phyloP scores from a whole-genome alignment of 345 rosid genomes.

The Chamaenerion angustifolium region DNA sequence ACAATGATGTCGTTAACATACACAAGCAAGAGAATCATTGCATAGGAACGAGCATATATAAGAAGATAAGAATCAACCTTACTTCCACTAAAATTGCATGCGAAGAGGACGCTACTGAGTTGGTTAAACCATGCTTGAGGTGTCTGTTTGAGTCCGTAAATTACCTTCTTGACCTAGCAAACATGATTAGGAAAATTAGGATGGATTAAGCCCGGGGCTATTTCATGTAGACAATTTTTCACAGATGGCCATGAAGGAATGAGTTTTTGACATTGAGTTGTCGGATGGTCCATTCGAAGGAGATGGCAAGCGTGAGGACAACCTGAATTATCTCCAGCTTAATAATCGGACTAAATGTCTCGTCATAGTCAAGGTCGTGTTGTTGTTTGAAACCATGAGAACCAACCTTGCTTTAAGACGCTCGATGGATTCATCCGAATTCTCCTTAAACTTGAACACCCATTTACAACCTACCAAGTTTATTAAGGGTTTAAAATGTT shows the following conservation, averaged over 20 bases:
- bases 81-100: background rate
- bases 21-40: background rate
- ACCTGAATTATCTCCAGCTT: background rate
- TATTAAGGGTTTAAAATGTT: too few species aligned
- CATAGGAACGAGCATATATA: too few species aligned
- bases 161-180: background rate
- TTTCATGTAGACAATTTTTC: too few species aligned
- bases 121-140: background rate
- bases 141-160: background rate
- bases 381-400: background rate
- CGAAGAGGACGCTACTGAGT: background rate
- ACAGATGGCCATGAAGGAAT: background rate
- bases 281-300: background rate
- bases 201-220: background rate
- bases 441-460: background rate
- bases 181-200: background rate
- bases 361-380: background rate
- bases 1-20: too few species aligned
- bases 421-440: background rate
- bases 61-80: background rate
- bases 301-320: background rate
- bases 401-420: background rate
- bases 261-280: slow-evolving; percentile 1
- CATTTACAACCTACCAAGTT: background rate
- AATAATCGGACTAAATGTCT: slow-evolving; percentile 1